These are phyloP conservation scores for Oldenlandia corymbosa DNA, from an alignment of 257 asterid species.

Conservation along the genomic window DNA sequence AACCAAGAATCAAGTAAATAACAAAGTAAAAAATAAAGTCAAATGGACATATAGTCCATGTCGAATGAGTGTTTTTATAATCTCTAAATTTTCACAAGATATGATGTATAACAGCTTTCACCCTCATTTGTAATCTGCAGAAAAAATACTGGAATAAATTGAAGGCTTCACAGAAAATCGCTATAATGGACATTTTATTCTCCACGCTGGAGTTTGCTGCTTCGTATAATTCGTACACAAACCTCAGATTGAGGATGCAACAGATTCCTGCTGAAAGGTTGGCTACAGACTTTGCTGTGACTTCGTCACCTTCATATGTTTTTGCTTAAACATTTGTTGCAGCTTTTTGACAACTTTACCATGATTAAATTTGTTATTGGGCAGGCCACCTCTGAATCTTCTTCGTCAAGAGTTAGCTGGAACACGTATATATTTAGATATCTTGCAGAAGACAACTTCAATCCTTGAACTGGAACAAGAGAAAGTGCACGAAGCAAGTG, in stretches of 20 bases:
- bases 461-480: conserved; percentile 30
- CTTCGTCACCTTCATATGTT: conserved; percentile 10
- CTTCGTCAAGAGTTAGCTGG: conserved; percentile 98
- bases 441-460: conserved; percentile 79
- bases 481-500: conserved; percentile 15
- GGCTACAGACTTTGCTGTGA: conserved; percentile 15
- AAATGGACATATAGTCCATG: neutral
- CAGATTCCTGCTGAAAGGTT: conserved; percentile 86
- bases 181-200: conserved; percentile 83
- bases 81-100: neutral
- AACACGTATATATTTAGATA: conserved; percentile 82
- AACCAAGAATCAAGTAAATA: neutral
- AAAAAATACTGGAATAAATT: conserved; percentile 88
- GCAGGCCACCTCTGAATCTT: conserved; percentile 92
- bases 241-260: conserved; percentile 80
- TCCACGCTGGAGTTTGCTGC: conserved; percentile 91
- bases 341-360: conserved; percentile 5
- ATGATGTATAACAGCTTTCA: conserved; percentile 5
- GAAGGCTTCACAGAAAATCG: conserved; percentile 63
- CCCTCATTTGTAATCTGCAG: conserved; percentile 41
- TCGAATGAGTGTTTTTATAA: neutral
- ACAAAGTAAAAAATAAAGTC: neutral
- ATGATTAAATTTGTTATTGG: conserved; percentile 22
- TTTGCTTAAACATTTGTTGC: neutral
- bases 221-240: conserved; percentile 86